Evolutionary conservation across 331 rosid species (phyloP).

Genomic region (Quercus tomentella): DNA sequence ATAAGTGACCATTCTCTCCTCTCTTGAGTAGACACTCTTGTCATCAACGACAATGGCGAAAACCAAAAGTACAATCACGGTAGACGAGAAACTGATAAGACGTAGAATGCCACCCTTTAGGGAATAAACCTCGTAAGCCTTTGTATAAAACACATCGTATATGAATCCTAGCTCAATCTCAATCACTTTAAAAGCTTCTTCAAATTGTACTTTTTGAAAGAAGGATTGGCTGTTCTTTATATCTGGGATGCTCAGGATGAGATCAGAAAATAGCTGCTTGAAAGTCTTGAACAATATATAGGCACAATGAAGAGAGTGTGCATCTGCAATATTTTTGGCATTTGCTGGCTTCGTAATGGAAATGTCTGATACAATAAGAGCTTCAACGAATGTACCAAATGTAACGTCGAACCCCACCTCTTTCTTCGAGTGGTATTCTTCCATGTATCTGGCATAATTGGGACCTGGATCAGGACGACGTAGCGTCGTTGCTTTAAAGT

Average conservation of each 20-base stretch:
- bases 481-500: slow-evolving; percentile 26
- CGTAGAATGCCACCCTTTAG: slow-evolving; percentile 10
- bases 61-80: neutral
- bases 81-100: neutral
- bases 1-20: slow-evolving; percentile 17
- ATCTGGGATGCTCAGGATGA: slow-evolving; percentile 24
- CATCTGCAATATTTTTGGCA: too few relatives aligned
- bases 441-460: slow-evolving; percentile 24
- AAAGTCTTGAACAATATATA: slow-evolving; percentile 19
- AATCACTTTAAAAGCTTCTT: slow-evolving; percentile 26
- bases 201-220: neutral
- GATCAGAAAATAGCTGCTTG: slow-evolving; percentile 33
- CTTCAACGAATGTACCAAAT: neutral
- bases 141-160: slow-evolving; percentile 40
- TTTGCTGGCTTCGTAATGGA: neutral
- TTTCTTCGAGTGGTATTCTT: slow-evolving; percentile 15
- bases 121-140: slow-evolving; percentile 16
- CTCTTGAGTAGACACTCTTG: slow-evolving; percentile 2
- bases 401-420: slow-evolving; percentile 23
- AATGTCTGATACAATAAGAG: neutral
- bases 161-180: slow-evolving; percentile 48
- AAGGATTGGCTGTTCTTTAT: slow-evolving; percentile 8
- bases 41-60: neutral
- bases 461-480: slow-evolving; percentile 29
- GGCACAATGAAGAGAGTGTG: slow-evolving; percentile 13